Percentiles rank a stretch among this genome's conserved stretches.
Conservation (phyloP, 345 rosid genomes). For the Mangifera indica region DNA sequence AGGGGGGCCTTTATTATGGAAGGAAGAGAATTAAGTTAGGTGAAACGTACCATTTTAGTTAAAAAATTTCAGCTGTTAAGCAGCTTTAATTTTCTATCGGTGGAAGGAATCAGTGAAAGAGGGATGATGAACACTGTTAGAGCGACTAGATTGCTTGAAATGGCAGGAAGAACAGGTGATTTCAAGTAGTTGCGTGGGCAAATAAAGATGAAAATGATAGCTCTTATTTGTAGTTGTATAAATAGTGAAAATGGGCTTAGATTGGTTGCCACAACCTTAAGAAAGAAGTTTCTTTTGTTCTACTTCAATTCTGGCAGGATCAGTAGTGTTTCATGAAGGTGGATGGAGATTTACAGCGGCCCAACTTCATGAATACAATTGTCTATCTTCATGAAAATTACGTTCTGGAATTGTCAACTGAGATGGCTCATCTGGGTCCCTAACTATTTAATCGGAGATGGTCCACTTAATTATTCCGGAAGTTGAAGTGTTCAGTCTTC, state of each 20-base stretch:
- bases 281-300: slow-evolving; percentile 7
- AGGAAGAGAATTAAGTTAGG: slow-evolving; percentile 23
- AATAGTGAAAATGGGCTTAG: background rate
- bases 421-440: background rate
- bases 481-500: background rate
- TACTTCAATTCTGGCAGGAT: background rate
- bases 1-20: slow-evolving; percentile 19
- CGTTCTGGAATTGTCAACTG: slow-evolving; percentile 1
- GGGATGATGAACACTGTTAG: slow-evolving; percentile 17
- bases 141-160: slow-evolving; percentile 50
- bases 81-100: slow-evolving; percentile 11
- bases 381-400: slow-evolving; percentile 10
- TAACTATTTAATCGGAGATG: background rate
- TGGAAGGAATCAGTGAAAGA: slow-evolving; percentile 16
- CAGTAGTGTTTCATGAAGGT: background rate
- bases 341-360: background rate
- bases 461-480: background rate
- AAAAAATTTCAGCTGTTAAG: slow-evolving; percentile 21
- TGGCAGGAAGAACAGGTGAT: slow-evolving; percentile 40
- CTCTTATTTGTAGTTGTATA: slow-evolving; percentile 28
- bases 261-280: slow-evolving; percentile 21
- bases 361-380: background rate
- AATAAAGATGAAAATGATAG: slow-evolving; percentile 30
- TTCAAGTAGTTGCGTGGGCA: slow-evolving; percentile 32
- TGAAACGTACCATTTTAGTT: slow-evolving; percentile 22